Evolutionary conservation across 352 stramenopile genomes (phyloP).

Genomic region (Globisporangium takayamanum): DNA sequence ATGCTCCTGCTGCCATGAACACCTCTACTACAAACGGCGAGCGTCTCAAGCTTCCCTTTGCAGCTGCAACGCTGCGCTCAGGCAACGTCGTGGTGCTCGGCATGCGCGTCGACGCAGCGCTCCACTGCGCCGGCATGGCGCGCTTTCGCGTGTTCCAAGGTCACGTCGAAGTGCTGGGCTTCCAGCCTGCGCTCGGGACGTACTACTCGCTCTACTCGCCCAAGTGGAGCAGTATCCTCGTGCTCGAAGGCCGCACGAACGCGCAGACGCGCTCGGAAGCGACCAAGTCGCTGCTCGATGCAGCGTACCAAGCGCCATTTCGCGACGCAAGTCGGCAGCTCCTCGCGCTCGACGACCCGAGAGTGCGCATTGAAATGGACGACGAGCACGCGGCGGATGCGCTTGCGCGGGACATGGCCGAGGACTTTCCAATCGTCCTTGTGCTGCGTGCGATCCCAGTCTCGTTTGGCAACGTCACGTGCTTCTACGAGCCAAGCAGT

Average conservation of each 20-base stretch:
- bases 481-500: slow-evolving; percentile 55
- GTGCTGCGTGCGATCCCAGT: slow-evolving; percentile 62
- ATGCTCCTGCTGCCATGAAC: not conserved
- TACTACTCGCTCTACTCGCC: slow-evolving; percentile 82
- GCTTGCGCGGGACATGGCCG: slow-evolving; percentile 51
- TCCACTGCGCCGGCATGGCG: slow-evolving; percentile 73
- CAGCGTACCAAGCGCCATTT: slow-evolving; percentile 52
- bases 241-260: slow-evolving; percentile 34
- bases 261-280: slow-evolving; percentile 12
- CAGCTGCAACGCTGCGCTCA: slow-evolving; percentile 39
- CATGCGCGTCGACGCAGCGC: slow-evolving; percentile 31
- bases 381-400: slow-evolving; percentile 70
- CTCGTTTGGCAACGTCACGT: slow-evolving; percentile 63
- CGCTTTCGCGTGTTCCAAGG: slow-evolving; percentile 80
- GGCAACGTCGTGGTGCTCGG: slow-evolving; percentile 64
- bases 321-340: slow-evolving; percentile 34
- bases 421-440: slow-evolving; percentile 62
- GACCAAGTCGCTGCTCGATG: slow-evolving; percentile 15
- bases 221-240: slow-evolving; percentile 72
- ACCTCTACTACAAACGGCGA: not conserved
- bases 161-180: slow-evolving; percentile 64
- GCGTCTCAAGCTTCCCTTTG: slow-evolving; percentile 1
- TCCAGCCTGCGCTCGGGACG: slow-evolving; percentile 47
- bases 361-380: slow-evolving; percentile 31
- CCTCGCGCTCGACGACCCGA: slow-evolving; percentile 28